Percentiles rank a stretch among this genome's conserved stretches.
Evolutionary conservation across 176 grass and related monocot genomes (phyloP).

Genomic region (Miscanthus lutarioriparius): DNA sequence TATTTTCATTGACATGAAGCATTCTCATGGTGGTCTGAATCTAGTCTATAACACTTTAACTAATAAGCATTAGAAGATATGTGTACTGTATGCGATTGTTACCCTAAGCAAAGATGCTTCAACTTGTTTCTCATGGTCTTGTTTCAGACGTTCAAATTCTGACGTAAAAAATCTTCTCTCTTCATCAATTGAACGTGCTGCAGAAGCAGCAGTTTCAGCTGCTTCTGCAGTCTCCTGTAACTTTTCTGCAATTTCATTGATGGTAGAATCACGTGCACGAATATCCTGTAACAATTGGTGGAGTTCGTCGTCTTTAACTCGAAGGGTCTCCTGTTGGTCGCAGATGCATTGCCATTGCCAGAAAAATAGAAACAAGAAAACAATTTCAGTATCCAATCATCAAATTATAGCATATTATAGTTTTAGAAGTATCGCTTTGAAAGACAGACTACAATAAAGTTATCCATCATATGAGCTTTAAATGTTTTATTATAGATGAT

Average conservation of each 20-base stretch:
- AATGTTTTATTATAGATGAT: background rate
- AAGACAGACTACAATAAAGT: background rate
- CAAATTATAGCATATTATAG: background rate
- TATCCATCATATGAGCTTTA: background rate
- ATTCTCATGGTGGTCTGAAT: background rate
- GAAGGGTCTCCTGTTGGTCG: constrained; percentile 72
- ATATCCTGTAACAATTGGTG: constrained; percentile 70
- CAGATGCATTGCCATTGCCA: constrained; percentile 3
- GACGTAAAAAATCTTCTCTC: constrained; percentile 63
- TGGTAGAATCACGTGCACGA: constrained; percentile 75
- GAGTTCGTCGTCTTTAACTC: constrained; percentile 65
- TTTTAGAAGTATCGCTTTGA: background rate
- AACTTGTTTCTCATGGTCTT: constrained; percentile 61
- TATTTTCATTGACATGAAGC: constrained; percentile 20
- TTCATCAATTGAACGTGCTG: constrained; percentile 88
- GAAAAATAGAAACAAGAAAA: constrained; percentile 16
- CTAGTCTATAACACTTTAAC: background rate
- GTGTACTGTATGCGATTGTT: constrained; percentile 1
- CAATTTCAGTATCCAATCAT: constrained; percentile 26
- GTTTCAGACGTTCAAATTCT: constrained; percentile 66
- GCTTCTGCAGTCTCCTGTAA: constrained; percentile 84
- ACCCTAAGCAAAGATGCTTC: constrained; percentile 70
- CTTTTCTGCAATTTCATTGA: constrained; percentile 83
- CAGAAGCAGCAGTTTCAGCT: constrained; percentile 80
- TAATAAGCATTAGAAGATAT: background rate